Percentiles rank a stretch among this genome's conserved stretches.
These are phyloP conservation scores for Populus tomentosa DNA, from an alignment of 441 rosid genomes.

Conservation along the genomic window DNA sequence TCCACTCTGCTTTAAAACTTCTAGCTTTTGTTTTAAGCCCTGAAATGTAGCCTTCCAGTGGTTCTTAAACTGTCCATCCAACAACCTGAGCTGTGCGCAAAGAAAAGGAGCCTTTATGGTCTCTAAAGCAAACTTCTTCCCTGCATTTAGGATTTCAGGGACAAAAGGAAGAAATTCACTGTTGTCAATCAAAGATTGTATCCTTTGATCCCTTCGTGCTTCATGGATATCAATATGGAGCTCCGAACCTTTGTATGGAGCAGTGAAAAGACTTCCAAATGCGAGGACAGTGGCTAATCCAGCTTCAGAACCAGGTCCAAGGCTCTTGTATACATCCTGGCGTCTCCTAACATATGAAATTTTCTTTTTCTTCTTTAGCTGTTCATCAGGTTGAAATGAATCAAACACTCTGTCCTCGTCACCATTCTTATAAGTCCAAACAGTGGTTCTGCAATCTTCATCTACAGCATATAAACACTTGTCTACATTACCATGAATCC, in stretches of 20 bases:
- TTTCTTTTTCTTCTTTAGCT: slow-evolving; percentile 74
- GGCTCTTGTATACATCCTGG: slow-evolving; percentile 51
- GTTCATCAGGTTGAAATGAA: slow-evolving; percentile 77
- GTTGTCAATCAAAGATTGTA: no score
- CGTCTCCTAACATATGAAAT: slow-evolving; percentile 58
- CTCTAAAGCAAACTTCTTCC: no score
- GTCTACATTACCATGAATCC: slow-evolving; percentile 54
- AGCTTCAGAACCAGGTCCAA: slow-evolving; percentile 71
- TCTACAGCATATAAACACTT: slow-evolving; percentile 63
- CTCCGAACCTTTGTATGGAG: slow-evolving; percentile 78
- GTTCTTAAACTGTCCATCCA: no score
- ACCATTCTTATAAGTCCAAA: slow-evolving; percentile 65
- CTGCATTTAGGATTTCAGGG: no score
- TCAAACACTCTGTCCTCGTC: slow-evolving; percentile 55
- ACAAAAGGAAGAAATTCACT: no score
- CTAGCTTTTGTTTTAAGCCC: no score
- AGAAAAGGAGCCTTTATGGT: no score
- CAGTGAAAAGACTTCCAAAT: slow-evolving; percentile 84
- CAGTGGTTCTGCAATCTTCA: slow-evolving; percentile 80
- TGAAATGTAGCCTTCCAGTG: no score
- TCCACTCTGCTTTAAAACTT: slow-evolving; percentile 28
- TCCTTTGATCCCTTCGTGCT: no score
- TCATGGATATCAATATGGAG: slow-evolving; percentile 29
- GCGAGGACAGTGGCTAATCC: slow-evolving; percentile 60
- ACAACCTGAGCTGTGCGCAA: no score